Conservation (phyloP, 2,329 filamentous ascomycete species). For the Epichloe coenophiala region DNA sequence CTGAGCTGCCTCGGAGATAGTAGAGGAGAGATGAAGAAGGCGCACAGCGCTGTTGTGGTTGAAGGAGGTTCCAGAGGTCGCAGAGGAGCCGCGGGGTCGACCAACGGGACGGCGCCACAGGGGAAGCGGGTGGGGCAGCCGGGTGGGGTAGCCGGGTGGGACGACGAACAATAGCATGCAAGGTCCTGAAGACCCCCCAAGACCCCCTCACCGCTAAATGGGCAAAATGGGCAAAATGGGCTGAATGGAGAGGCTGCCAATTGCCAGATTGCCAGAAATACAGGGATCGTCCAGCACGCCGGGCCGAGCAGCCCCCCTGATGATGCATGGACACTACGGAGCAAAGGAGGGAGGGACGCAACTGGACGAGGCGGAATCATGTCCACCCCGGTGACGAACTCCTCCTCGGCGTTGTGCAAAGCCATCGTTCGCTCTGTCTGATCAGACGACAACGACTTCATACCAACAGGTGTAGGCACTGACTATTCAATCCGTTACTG, state of each 20-base stretch:
- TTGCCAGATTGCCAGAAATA: neutral
- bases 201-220: slow-evolving; percentile 4
- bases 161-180: neutral
- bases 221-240: too few species aligned
- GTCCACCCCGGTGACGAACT: too few species aligned
- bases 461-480: too few species aligned
- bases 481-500: too few species aligned
- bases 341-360: too few species aligned
- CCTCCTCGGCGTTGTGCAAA: too few species aligned
- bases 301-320: neutral
- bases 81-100: slow-evolving; percentile 8
- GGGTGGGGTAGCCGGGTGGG: neutral
- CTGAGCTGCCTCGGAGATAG: slow-evolving; percentile 1
- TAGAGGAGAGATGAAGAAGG: slow-evolving; percentile 12
- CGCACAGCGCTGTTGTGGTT: slow-evolving; percentile 19
- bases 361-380: too few species aligned
- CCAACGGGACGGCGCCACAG: slow-evolving; percentile 2
- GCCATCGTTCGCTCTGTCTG: too few species aligned
- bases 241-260: neutral
- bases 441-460: too few species aligned
- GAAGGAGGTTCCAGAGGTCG: slow-evolving; percentile 11
- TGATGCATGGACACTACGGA: neutral
- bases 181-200: slow-evolving; percentile 1
- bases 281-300: neutral
- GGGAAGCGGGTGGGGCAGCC: neutral